Percentiles rank a stretch among this genome's conserved stretches.
Evolutionary conservation across 1,284 basidiomycete genomes (phyloP).

Genomic region (Coniferiporia weirii): DNA sequence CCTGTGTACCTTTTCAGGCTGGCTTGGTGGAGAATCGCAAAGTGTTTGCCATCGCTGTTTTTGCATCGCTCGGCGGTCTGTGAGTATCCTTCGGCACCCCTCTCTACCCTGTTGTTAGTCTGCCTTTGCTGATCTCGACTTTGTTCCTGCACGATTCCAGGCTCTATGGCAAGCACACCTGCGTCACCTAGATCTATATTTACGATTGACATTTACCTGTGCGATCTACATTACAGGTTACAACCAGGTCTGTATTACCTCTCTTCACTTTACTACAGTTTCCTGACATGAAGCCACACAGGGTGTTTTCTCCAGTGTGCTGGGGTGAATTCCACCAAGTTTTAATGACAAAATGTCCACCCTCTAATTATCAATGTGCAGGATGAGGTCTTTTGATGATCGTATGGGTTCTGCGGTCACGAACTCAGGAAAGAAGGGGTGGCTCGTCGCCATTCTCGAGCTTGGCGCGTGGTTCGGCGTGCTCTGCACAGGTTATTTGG

Average conservation of each 20-base stretch:
- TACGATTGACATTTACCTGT: conserved; percentile 2
- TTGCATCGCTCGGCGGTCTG: conserved; percentile 67
- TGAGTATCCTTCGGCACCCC: conserved; percentile 31
- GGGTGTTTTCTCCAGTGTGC: conserved; percentile 72
- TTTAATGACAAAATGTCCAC: conserved; percentile 2
- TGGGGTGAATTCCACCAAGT: conserved; percentile 35
- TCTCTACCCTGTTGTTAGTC: conserved; percentile 9
- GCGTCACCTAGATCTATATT: not conserved
- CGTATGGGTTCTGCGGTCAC: conserved; percentile 52
- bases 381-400: conserved; percentile 50
- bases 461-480: conserved; percentile 71
- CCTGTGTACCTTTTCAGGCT: conserved; percentile 33
- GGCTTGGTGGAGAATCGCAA: conserved; percentile 57
- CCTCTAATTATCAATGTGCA: conserved; percentile 22
- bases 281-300: conserved; percentile 21
- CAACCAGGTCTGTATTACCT: conserved; percentile 44
- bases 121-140: conserved; percentile 1
- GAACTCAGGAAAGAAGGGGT: conserved; percentile 52
- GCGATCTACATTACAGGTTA: conserved; percentile 42
- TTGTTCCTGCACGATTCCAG: too few relatives aligned
- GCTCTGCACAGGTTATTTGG: conserved; percentile 60
- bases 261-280: too few relatives aligned
- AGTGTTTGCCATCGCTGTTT: conserved; percentile 61
- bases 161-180: conserved; percentile 41
- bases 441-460: conserved; percentile 66